These are phyloP conservation scores for Nematodospora anomalae DNA, from an alignment of 1,139 yeast genomes.

Conservation along the genomic window DNA sequence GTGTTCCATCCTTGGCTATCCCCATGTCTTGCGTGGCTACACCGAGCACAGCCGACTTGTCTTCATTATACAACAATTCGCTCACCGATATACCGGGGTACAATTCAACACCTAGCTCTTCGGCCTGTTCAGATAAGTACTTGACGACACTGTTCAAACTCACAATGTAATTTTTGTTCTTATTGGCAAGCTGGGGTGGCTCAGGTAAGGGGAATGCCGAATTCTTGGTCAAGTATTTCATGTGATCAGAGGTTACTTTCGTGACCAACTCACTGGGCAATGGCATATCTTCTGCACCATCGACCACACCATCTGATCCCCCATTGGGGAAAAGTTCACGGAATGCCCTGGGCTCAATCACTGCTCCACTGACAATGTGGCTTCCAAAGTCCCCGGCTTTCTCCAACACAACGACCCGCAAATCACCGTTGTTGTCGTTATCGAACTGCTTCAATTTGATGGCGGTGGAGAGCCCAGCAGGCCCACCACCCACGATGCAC, in stretches of 20 bases:
- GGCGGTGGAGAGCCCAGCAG: conserved; percentile 95
- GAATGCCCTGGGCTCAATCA: conserved; percentile 83
- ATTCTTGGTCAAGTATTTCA: conserved; percentile 64
- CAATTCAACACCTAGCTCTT: conserved; percentile 88
- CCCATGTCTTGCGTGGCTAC: conserved; percentile 96
- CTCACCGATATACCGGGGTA: conserved; percentile 92
- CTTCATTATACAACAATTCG: conserved; percentile 63
- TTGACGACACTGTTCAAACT: conserved; percentile 80
- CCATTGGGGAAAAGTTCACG: conserved; percentile 76
- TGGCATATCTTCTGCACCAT: conserved; percentile 65
- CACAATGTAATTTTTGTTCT: conserved; percentile 79
- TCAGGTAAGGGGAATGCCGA: conserved; percentile 75
- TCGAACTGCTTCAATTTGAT: conserved; percentile 85
- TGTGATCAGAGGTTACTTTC: conserved; percentile 63
- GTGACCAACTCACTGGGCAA: conserved; percentile 76
- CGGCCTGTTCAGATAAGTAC: conserved; percentile 85
- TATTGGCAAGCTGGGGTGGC: conserved; percentile 87
- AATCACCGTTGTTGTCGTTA: conserved; percentile 57
- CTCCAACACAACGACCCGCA: conserved; percentile 85
- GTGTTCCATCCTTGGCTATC: conserved; percentile 66
- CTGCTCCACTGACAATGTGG: conserved; percentile 92
- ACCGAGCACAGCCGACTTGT: conserved; percentile 69
- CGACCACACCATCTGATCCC: too few relatives aligned
- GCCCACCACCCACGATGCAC: conserved; percentile 96
- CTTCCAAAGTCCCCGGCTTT: conserved; percentile 92